These are phyloP conservation scores for Candida labiduridarum DNA, from an alignment of 1,139 yeast genomes.

Conservation along the genomic window DNA sequence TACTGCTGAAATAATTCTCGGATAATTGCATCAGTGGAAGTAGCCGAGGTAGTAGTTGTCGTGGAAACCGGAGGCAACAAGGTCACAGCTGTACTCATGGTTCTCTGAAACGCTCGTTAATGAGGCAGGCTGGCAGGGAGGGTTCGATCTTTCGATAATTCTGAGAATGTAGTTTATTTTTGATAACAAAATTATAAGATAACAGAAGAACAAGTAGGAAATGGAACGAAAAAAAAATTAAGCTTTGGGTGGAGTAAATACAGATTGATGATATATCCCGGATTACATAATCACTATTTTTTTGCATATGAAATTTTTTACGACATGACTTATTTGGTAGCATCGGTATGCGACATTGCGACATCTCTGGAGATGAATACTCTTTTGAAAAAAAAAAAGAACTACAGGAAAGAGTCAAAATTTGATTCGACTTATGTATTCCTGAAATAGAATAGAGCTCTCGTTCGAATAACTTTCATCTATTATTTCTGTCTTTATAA, in stretches of 20 bases:
- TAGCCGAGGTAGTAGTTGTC: neutral
- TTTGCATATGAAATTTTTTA: constrained; percentile 2
- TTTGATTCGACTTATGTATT: neutral
- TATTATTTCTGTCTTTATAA: neutral
- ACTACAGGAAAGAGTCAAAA: neutral
- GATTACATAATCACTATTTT: neutral
- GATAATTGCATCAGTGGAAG: constrained; percentile 13
- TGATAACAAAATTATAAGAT: neutral
- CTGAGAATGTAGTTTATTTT: neutral
- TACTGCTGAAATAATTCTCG: constrained; percentile 14
- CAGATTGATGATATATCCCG: neutral
- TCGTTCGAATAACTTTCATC: neutral
- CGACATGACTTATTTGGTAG: neutral
- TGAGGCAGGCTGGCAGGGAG: neutral
- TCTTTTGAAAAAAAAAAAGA: neutral
- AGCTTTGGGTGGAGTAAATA: neutral
- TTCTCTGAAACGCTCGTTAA: neutral
- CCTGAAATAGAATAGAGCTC: neutral
- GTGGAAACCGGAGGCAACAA: constrained; percentile 4
- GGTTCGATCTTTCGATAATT: neutral
- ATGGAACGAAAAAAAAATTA: neutral
- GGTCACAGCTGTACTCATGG: constrained; percentile 5
- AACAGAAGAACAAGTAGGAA: neutral
- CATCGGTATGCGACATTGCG: neutral
- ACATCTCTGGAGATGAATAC: neutral